Evolutionary conservation across 257 asterid species (phyloP), one percentile per base, ranked within the genome.

Genomic region (Primulina eburnea): DNA sequence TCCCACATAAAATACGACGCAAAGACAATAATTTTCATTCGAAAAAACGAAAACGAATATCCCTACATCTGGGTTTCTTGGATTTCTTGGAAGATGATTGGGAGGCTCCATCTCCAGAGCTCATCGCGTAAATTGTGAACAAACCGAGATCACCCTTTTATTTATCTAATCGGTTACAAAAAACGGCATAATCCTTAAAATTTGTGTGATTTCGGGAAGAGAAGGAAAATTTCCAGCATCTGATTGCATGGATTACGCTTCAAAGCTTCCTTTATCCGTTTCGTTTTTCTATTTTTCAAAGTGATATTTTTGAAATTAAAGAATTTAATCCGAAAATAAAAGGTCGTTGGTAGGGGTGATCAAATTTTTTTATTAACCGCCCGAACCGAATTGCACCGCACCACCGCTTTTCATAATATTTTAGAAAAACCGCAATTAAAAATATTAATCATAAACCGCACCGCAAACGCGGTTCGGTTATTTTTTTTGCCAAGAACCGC

Each of bases 71-170:
- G 75, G 88, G 88, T 60, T 74, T 81, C 30, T 17, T 61, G 32
- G 85, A 77, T 62, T 30, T 72, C 78, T 80, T 82, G 78, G 81
- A 52, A 17, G 81, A 60, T 17, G 83, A 60, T 73, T 68, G 74
- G 57, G 84, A 28, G 70, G 66, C 75, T 70, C 77, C 83, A 72
- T 83, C 81, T 66, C 75, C 82, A 29, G 81, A 70, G 79, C 83
- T 75, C 83, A 81, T 81, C 68, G 40, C 68, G 75, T 21, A 65
- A 17, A 66, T 65, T 38, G 11, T 8, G 56, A 64, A 62, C 58
- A 38, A 18, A 32, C 63, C 50, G 3, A 57, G 63, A 21, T 53
- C 53, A 76, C 6, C 55, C 18, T 47, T 4, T 47, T 47, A 47
- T 47, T 10, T 38, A 32, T 32, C 6, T 38, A 47, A 47, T 47